Evolutionary conservation across 768 basidiomycete species (phyloP).

Genomic region (Paxillus ammoniavirescens): DNA sequence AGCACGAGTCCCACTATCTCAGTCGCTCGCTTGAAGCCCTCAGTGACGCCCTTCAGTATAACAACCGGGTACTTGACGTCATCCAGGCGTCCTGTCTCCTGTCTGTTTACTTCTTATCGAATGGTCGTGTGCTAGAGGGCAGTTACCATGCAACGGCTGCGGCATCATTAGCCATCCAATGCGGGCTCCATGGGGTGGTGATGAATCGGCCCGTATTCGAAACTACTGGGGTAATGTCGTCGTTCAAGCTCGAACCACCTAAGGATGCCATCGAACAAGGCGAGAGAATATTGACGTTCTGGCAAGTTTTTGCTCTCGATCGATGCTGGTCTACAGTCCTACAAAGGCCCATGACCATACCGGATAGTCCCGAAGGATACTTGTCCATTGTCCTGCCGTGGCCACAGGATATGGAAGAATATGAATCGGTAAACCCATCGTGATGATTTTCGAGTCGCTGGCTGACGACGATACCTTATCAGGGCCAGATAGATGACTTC

Average conservation of each 20-base stretch:
- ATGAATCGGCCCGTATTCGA: slow-evolving; percentile 34
- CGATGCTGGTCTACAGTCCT: slow-evolving; percentile 78
- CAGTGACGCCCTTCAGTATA: slow-evolving; percentile 57
- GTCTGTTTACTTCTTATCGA: slow-evolving; percentile 73
- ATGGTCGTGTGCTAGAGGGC: slow-evolving; percentile 75
- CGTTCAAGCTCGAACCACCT: slow-evolving; percentile 53
- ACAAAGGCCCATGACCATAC: slow-evolving; percentile 63
- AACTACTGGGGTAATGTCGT: slow-evolving; percentile 31
- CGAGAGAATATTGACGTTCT: slow-evolving; percentile 74
- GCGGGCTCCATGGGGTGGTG: slow-evolving; percentile 56
- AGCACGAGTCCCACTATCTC: slow-evolving; percentile 74
- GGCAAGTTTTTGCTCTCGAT: slow-evolving; percentile 82
- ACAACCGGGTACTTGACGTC: slow-evolving; percentile 60
- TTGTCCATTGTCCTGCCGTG: slow-evolving; percentile 70
- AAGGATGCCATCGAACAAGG: slow-evolving; percentile 62
- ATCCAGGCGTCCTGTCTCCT: slow-evolving; percentile 77
- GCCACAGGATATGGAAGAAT: slow-evolving; percentile 73
- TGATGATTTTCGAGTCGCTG: slow-evolving; percentile 3
- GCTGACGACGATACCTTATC: slow-evolving; percentile 15
- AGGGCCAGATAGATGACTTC: slow-evolving; percentile 59
- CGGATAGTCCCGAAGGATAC: slow-evolving; percentile 57
- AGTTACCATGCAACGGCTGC: slow-evolving; percentile 76
- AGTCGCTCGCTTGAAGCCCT: slow-evolving; percentile 59
- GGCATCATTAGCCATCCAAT: slow-evolving; percentile 70
- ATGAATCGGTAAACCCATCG: slow-evolving; percentile 56